Percentiles rank a stretch among this genome's conserved stretches.
These are phyloP conservation scores for Nicotiana paniculata DNA, from an alignment of 257 asterid species.

Conservation along the genomic window DNA sequence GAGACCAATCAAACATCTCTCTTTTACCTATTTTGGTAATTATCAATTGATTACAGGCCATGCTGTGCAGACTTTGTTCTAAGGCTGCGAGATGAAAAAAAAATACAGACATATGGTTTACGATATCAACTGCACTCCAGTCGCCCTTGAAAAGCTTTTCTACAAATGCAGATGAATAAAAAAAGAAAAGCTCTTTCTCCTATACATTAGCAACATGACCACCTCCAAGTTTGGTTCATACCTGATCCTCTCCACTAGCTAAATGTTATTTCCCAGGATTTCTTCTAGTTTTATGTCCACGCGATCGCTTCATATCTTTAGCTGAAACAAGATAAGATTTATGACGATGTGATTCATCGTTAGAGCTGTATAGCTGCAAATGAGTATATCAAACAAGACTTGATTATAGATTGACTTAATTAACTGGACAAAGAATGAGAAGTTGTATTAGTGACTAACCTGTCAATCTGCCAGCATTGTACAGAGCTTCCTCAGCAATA, in stretches of 20 bases:
- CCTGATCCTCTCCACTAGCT: not conserved
- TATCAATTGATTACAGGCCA: not conserved
- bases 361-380: not conserved
- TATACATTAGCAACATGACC: not conserved
- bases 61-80: not conserved
- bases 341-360: not conserved
- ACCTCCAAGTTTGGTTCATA: not conserved
- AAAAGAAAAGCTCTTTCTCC: not conserved
- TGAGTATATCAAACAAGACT: not conserved
- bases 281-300: not conserved
- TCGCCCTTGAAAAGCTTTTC: not conserved
- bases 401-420: not conserved
- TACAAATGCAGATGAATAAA: not conserved
- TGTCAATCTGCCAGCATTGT: slow-evolving; percentile 62
- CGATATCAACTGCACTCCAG: not conserved
- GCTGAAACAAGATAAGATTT: not conserved
- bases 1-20: not conserved
- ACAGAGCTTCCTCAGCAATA: slow-evolving; percentile 83
- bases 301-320: not conserved
- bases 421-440: not conserved
- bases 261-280: not conserved
- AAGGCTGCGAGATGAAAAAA: not conserved
- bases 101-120: not conserved
- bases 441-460: slow-evolving; percentile 18
- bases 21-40: not conserved